These are phyloP conservation scores for Plasmodium berghei DNA, from an alignment of 169 alveolate genomes.

Conservation along the genomic window DNA sequence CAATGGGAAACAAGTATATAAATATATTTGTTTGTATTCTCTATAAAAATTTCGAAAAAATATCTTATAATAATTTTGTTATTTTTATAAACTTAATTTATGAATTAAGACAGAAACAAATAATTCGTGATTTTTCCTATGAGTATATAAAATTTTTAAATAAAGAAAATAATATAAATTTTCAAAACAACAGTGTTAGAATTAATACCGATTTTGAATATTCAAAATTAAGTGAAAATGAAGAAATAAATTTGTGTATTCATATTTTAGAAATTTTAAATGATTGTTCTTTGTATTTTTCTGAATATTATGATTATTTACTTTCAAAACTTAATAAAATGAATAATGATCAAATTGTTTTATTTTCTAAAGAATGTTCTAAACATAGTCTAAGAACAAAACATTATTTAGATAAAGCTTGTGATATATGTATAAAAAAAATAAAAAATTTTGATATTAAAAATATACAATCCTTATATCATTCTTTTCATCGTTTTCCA, in stretches of 20 bases:
- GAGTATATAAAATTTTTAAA: constrained; percentile 18
- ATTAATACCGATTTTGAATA: background rate
- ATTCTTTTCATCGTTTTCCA: constrained; percentile 62
- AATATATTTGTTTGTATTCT: constrained; percentile 12
- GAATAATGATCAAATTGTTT: constrained; percentile 9
- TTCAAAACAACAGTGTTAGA: background rate
- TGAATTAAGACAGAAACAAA: constrained; percentile 18
- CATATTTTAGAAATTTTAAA: constrained; percentile 23
- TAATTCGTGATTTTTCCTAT: constrained; percentile 40
- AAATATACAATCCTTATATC: constrained; percentile 1
- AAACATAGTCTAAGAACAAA: constrained; percentile 57
- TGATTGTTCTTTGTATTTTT: constrained; percentile 19
- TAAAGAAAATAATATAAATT: background rate
- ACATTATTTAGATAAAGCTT: constrained; percentile 35
- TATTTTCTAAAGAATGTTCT: constrained; percentile 29
- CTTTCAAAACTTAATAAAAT: constrained; percentile 10
- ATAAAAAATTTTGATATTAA: constrained; percentile 3
- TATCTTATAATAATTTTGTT: constrained; percentile 1
- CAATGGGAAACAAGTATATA: constrained; percentile 12
- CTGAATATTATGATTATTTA: constrained; percentile 46
- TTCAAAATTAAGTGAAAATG: background rate
- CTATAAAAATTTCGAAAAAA: background rate
- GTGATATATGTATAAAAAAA: constrained; percentile 14
- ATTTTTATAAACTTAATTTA: background rate
- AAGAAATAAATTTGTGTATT: constrained; percentile 14